A percentile compares a stretch with the other conserved stretches of the same genome.
Evolutionary conservation across 2,329 filamentous ascomycete species (phyloP).

Genomic region (Pseudohalonectria lignicola): DNA sequence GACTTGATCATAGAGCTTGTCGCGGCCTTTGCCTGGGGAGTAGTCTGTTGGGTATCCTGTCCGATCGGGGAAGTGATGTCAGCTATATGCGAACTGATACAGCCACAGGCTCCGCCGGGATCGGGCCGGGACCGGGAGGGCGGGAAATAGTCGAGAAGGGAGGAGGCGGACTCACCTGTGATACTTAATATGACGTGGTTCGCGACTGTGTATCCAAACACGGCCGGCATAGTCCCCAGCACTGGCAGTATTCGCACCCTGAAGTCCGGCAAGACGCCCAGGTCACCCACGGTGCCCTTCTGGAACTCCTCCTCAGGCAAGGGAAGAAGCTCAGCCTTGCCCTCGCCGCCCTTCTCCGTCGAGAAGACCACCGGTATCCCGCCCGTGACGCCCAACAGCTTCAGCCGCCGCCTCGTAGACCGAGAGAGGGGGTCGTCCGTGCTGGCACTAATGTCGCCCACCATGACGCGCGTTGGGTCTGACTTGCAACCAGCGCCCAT

Average conservation of each 20-base stretch:
- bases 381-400: conserved; percentile 64
- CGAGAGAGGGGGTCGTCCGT: conserved; percentile 84
- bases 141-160: conserved; percentile 4
- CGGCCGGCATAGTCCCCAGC: conserved; percentile 90
- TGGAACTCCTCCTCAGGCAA: conserved; percentile 78
- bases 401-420: conserved; percentile 69
- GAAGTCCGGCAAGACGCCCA: conserved; percentile 86
- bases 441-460: conserved; percentile 82
- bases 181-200: conserved; percentile 87
- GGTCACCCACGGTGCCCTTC: conserved; percentile 74
- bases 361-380: conserved; percentile 92
- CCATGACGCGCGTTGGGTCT: conserved; percentile 68
- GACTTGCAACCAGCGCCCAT: conserved; percentile 98
- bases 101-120: too few species aligned
- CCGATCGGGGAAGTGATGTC: background rate
- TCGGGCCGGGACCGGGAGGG: too few species aligned
- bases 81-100: too few species aligned
- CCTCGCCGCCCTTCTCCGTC: conserved; percentile 78
- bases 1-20: conserved; percentile 87
- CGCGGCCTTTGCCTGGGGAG: conserved; percentile 65
- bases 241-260: conserved; percentile 91
- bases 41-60: conserved; percentile 79
- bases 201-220: conserved; percentile 84
- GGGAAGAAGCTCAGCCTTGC: conserved; percentile 82
- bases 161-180: conserved; percentile 23